These are phyloP conservation scores for Colletotrichum higginsianum DNA, from an alignment of 2,329 filamentous ascomycete species.

Conservation along the genomic window DNA sequence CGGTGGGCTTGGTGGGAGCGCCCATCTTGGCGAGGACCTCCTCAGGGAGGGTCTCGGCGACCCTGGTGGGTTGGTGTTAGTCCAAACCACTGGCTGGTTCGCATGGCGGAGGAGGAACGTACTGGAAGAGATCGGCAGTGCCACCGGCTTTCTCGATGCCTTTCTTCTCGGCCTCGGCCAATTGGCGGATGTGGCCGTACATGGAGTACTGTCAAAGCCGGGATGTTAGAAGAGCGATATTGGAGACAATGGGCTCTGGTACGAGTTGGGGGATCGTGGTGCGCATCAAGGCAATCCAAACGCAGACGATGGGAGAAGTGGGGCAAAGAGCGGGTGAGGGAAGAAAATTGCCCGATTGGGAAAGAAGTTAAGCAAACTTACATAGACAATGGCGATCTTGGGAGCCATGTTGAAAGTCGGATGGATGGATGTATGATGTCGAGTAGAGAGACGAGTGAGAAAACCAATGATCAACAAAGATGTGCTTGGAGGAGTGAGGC, in stretches of 20 bases:
- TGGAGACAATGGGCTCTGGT: slow-evolving; percentile 13
- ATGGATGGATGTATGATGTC: slow-evolving; percentile 38
- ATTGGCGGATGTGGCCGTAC: slow-evolving; percentile 89
- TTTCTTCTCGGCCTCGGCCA: slow-evolving; percentile 91
- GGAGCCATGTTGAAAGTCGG: slow-evolving; percentile 78
- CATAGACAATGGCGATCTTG: slow-evolving; percentile 92
- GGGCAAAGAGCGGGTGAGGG: background rate
- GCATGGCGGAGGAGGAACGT: slow-evolving; percentile 49
- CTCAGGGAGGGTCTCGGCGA: slow-evolving; percentile 87
- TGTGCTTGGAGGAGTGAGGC: background rate
- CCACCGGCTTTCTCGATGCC: slow-evolving; percentile 93
- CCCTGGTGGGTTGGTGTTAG: slow-evolving; percentile 58
- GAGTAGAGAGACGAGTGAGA: slow-evolving; percentile 1
- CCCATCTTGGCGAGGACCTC: slow-evolving; percentile 93
- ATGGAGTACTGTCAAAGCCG: slow-evolving; percentile 81
- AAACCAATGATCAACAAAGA: slow-evolving; percentile 5
- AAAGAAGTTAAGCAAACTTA: slow-evolving; percentile 62
- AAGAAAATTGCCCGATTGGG: slow-evolving; percentile 32
- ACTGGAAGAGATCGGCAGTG: slow-evolving; percentile 86
- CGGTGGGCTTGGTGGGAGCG: slow-evolving; percentile 81
- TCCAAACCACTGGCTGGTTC: background rate
- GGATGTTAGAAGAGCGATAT: slow-evolving; percentile 20
- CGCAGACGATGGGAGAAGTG: background rate
- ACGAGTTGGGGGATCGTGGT: slow-evolving; percentile 8
- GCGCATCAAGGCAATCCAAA: slow-evolving; percentile 12